phyloP scores from a whole-genome alignment of 306 rosid genomes.

The Echinosophora koreensis region DNA sequence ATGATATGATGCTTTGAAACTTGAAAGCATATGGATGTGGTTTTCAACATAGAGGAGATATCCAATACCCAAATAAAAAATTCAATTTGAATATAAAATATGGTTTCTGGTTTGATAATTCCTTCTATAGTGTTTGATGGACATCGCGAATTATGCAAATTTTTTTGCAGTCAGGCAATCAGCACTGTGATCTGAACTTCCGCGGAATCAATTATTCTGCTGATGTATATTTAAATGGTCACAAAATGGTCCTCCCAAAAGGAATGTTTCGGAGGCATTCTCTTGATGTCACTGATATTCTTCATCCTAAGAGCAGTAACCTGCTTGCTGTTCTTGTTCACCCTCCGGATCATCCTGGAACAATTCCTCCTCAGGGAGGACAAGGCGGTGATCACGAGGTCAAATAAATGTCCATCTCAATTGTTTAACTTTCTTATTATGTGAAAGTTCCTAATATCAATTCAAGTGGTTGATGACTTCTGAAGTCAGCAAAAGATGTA shows the following conservation, averaged over 20 bases:
- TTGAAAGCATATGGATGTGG: slow-evolving; percentile 4
- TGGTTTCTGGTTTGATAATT: slow-evolving; percentile 29
- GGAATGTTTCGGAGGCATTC: slow-evolving; percentile 98
- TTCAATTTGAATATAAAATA: neutral
- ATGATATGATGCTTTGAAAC: neutral
- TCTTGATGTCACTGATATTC: slow-evolving; percentile 80
- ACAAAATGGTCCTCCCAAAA: slow-evolving; percentile 72
- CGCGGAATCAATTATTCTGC: slow-evolving; percentile 92
- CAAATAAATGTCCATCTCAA: slow-evolving; percentile 6
- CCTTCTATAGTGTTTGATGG: slow-evolving; percentile 28
- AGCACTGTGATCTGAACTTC: slow-evolving; percentile 87
- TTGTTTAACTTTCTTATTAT: slow-evolving; percentile 29
- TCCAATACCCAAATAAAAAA: neutral
- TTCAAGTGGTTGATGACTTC: slow-evolving; percentile 37
- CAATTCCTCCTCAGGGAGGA: slow-evolving; percentile 80
- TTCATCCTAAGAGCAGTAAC: slow-evolving; percentile 72
- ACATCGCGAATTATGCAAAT: slow-evolving; percentile 31
- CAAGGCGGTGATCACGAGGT: slow-evolving; percentile 99
- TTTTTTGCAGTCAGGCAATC: slow-evolving; percentile 68
- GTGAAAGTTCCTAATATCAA: neutral
- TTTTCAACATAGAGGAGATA: neutral
- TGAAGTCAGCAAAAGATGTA: slow-evolving; percentile 6
- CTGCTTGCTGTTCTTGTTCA: slow-evolving; percentile 91
- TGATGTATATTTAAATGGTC: slow-evolving; percentile 85
- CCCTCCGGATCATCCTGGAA: slow-evolving; percentile 98